phyloP scores from a whole-genome alignment of 1,139 yeast species.

The Suhomyces ambrosiae region DNA sequence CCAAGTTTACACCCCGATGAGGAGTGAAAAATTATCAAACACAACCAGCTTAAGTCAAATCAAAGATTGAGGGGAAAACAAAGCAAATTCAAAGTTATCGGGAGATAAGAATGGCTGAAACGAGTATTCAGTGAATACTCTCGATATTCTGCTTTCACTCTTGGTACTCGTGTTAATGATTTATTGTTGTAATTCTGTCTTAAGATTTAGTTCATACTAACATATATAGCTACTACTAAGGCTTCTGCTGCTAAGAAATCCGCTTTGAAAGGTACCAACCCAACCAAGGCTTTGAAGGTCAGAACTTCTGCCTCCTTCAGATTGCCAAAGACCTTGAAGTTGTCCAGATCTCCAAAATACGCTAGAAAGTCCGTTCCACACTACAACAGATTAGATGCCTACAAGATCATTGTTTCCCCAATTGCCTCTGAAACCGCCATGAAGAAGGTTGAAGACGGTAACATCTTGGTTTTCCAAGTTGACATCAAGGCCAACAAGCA shows the following conservation, averaged over 20 bases:
- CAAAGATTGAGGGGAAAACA: too few species aligned
- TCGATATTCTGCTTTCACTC: too few species aligned
- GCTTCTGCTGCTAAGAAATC: slow-evolving; percentile 99
- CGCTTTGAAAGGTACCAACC: slow-evolving; percentile 96
- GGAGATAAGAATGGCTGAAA: too few species aligned
- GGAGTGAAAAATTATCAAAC: not conserved
- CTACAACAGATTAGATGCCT: slow-evolving; percentile 94
- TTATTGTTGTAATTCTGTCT: too few species aligned
- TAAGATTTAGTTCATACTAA: slow-evolving; percentile 3
- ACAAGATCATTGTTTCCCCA: slow-evolving; percentile 93
- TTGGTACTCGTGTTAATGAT: too few species aligned
- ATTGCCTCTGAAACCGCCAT: slow-evolving; percentile 98
- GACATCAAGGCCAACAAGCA: slow-evolving; percentile 95
- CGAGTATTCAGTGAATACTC: too few species aligned
- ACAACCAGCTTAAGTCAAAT: not conserved
- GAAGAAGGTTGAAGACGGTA: slow-evolving; percentile 99
- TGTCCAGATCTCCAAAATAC: slow-evolving; percentile 93
- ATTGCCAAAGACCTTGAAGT: slow-evolving; percentile 95
- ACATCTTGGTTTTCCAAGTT: slow-evolving; percentile 98
- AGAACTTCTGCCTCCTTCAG: slow-evolving; percentile 96
- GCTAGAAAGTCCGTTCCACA: slow-evolving; percentile 96
- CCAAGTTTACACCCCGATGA: too few species aligned
- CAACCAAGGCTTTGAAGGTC: slow-evolving; percentile 87
- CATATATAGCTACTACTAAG: slow-evolving; percentile 47
- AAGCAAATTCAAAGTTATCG: too few species aligned